Base-by-base conservation (phyloP, 2,329 filamentous ascomycete species). In the Myrmaecium sp. region DNA sequence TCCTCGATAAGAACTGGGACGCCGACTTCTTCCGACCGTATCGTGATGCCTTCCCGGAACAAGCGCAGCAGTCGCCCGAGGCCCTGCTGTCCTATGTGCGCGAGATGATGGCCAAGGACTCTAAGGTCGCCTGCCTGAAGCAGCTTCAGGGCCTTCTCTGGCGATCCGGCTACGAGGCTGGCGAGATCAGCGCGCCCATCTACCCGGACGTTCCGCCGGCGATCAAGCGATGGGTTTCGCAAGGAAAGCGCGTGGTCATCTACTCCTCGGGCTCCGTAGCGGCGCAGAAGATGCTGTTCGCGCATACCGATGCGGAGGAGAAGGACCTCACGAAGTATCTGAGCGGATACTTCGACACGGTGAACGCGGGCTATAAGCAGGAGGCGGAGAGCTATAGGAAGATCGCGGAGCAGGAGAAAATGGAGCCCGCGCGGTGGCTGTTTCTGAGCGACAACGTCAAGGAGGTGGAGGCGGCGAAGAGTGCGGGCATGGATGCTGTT, bases 231-330 rank as follows among this genome's bases (percentile, higher is more conserved):
- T 83, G 77, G 69, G 59, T 64, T 29, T 46, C 51, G 10, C 49
- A 57, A 16, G 64, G 63, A 14, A 56, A 68, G 33, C 58, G 58
- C 32, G 43, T 84, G 36, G 68, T 77, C 40, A 84, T 89, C 43
- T 89, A 84, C 55, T 83, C 76, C 4, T 83, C 76, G 8, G 80
- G 80, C 17, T 83, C 76, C 13, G 74, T 86, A 5, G 64, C 74
- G 12, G 80, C 80, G 9, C 80, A 89, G 59, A 80, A 82, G 53
- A 58, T 86, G 33, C 64, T 86, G 35, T 86, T 86, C 51, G 60
- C 63, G 33, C 69, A 83, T 41, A 54, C 61, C 16, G 30, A 41
- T 11, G 34, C 21, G n/a, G 23, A 18, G 15, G 20, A 21, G 11
- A 10, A 62, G 32, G 49, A 54, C 26, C 38, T 54, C 18, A 52